phyloP scores from a whole-genome alignment of 1,284 basidiomycete species.

The Papiliotrema terrestris region DNA sequence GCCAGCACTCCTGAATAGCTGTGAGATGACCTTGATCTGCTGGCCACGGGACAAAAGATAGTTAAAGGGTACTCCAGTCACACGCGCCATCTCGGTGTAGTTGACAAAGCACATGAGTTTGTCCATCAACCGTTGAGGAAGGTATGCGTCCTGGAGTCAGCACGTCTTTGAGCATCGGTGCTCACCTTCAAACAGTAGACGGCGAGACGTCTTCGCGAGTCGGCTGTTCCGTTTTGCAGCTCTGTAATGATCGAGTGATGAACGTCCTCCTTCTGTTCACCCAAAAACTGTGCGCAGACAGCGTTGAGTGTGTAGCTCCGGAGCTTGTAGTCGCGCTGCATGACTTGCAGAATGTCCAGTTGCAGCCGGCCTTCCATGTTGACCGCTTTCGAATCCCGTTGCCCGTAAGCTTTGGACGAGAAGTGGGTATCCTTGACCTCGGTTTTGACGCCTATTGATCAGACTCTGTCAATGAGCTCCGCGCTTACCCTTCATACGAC shows the following conservation, averaged over 20 bases:
- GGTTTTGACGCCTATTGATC: conserved; percentile 61
- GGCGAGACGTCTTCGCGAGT: conserved; percentile 81
- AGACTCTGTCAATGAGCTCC: background rate
- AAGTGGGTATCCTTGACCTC: conserved; percentile 88
- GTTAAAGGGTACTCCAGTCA: conserved; percentile 97
- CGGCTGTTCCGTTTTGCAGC: conserved; percentile 87
- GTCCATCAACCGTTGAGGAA: conserved; percentile 88
- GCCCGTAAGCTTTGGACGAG: conserved; percentile 91
- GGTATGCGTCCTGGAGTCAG: conserved; percentile 78
- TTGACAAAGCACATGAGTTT: conserved; percentile 98
- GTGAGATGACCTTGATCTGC: conserved; percentile 93
- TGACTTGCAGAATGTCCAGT: conserved; percentile 88
- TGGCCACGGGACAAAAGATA: conserved; percentile 85
- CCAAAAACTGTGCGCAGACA: conserved; percentile 90
- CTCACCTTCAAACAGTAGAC: conserved; percentile 91
- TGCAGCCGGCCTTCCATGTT: conserved; percentile 83
- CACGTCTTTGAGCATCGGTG: background rate
- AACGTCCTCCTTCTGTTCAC: conserved; percentile 96
- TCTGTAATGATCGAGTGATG: conserved; percentile 96
- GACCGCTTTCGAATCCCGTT: conserved; percentile 91
- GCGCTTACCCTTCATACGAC: conserved; percentile 66
- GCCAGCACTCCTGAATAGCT: conserved; percentile 83
- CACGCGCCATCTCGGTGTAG: conserved; percentile 92
- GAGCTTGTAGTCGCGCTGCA: conserved; percentile 94
- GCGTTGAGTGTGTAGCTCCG: conserved; percentile 93